Evolutionary conservation across 2,329 filamentous ascomycete species (phyloP).

Genomic region (Whalleya microplaca): DNA sequence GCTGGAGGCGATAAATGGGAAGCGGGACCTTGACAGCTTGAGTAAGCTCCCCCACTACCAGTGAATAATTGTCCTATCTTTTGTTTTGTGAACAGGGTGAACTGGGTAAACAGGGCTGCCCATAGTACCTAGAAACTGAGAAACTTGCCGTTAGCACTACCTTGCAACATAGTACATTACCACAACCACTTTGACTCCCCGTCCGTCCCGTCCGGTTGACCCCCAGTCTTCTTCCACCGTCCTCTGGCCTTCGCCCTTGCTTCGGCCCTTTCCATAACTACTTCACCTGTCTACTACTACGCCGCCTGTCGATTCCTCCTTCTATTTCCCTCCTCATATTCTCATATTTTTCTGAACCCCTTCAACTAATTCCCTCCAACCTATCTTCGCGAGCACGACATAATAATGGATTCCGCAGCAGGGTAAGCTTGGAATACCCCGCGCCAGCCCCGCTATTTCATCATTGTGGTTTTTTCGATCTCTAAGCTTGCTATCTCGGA

Average conservation of each 20-base stretch:
- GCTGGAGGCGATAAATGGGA: conserved; percentile 13
- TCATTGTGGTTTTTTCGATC: conserved; percentile 20
- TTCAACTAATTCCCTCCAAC: no score
- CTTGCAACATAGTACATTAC: not conserved
- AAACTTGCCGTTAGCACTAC: conserved; percentile 2
- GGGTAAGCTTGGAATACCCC: conserved; percentile 37
- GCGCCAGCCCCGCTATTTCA: conserved; percentile 39
- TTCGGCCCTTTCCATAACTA: conserved; percentile 15
- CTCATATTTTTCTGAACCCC: no score
- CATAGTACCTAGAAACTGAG: not conserved
- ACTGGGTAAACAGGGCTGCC: not conserved
- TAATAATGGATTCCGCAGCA: conserved; percentile 36
- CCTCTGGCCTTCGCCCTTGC: conserved; percentile 3
- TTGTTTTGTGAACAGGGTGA: not conserved
- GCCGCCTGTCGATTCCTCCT: conserved; percentile 10
- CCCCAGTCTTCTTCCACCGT: conserved; percentile 18
- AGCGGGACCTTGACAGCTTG: conserved; percentile 38
- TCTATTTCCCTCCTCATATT: no score
- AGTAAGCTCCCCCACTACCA: conserved; percentile 38
- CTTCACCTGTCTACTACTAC: conserved; percentile 11
- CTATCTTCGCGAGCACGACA: conserved; percentile 1
- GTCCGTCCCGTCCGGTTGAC: conserved; percentile 21
- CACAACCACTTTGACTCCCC: conserved; percentile 2
- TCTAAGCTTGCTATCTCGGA: conserved; percentile 15
- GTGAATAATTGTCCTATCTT: not conserved